Evolutionary conservation across 495 filamentous ascomycete species (phyloP).

Genomic region (Aspergillus sparsus): DNA sequence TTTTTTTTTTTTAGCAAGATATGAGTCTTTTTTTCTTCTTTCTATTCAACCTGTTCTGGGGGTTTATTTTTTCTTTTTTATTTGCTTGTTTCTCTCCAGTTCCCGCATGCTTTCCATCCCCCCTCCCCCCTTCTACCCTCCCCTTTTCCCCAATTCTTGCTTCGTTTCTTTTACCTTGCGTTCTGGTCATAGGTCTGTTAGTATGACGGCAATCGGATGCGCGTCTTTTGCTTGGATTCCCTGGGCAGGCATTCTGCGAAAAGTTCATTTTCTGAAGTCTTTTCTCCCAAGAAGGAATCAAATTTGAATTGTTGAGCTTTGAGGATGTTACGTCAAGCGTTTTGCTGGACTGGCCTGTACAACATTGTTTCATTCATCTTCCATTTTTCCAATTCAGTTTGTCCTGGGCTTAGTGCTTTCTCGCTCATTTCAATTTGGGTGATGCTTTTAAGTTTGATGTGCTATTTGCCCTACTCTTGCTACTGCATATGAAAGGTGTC

Average conservation of each 20-base stretch:
- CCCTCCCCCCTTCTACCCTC: slow-evolving; percentile 9
- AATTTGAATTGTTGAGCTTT: slow-evolving; percentile 44
- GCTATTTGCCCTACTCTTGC: slow-evolving; percentile 12
- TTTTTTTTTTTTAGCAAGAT: slow-evolving; percentile 47
- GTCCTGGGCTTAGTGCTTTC: slow-evolving; percentile 25
- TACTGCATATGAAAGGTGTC: slow-evolving; percentile 18
- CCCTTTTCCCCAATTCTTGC: slow-evolving; percentile 12
- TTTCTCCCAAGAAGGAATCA: slow-evolving; percentile 41
- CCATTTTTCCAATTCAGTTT: slow-evolving; percentile 30
- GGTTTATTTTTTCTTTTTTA: slow-evolving; percentile 18
- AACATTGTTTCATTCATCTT: slow-evolving; percentile 32
- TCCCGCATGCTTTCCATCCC: slow-evolving; percentile 18
- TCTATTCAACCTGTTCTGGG: slow-evolving; percentile 15
- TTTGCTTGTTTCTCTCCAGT: slow-evolving; percentile 9
- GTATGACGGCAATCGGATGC: slow-evolving; percentile 43
- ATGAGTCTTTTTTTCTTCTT: slow-evolving; percentile 33
- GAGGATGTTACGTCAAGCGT: slow-evolving; percentile 39
- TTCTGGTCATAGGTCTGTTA: slow-evolving; percentile 36
- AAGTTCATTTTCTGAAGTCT: slow-evolving; percentile 43
- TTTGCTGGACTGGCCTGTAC: slow-evolving; percentile 39
- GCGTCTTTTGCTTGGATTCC: slow-evolving; percentile 43
- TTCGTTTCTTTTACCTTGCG: slow-evolving; percentile 24
- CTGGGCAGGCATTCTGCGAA: slow-evolving; percentile 55
- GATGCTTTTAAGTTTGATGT: slow-evolving; percentile 15
- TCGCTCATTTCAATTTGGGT: slow-evolving; percentile 25